Evolutionary conservation across 1,284 basidiomycete genomes (phyloP), one percentile per base, ranked within the genome.

Genomic region (Pseudozyma sp.): DNA sequence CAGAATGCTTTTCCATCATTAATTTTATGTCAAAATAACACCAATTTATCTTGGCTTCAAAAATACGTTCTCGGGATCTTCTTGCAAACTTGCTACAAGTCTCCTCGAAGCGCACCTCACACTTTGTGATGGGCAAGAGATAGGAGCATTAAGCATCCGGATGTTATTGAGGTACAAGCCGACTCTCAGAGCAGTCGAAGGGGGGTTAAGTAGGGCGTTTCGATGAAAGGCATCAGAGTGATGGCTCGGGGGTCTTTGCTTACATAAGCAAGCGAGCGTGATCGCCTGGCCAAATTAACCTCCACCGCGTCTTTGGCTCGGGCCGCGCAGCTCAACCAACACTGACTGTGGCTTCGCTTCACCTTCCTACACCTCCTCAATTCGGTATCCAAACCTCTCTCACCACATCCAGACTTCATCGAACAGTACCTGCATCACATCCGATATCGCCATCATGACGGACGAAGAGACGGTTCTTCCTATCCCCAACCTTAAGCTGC

Each of bases 381-480:
- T 24, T 47, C 48, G 37, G 59, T 37, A 37, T 30, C 37, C 33
- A 17, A 7, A 7, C 31, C 7, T 19, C 11, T 31, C 24, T 10
- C 43, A 24, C n/a, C 31, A 29, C n/a, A 7, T 14, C 13, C 13
- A 47, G 34, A 8, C 34, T 29, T 35, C 48, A n/a, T 34, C 35
- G 34, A 19, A 31, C 4, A 43, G 16, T 29, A 35, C 33, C 13
- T 34, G 17, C 13, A 24, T 17, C 33, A 56, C 49, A 53, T 35
- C 1, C 50, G n/a, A 5, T 6, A 19, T 39, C 11, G 13, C 19
- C 67, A 74, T 33, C 31, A 81, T 81, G 24, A 24, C 24, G 76
- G 79, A 80, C 51, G 82, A 84, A 49, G 81, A 82, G 13, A 77
- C 60, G 13, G 76, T 78, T n/a, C 75, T 74, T 35, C 81, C 81